These are phyloP conservation scores for Leucosporidium scottii DNA, from an alignment of 768 basidiomycete species.

Conservation along the genomic window DNA sequence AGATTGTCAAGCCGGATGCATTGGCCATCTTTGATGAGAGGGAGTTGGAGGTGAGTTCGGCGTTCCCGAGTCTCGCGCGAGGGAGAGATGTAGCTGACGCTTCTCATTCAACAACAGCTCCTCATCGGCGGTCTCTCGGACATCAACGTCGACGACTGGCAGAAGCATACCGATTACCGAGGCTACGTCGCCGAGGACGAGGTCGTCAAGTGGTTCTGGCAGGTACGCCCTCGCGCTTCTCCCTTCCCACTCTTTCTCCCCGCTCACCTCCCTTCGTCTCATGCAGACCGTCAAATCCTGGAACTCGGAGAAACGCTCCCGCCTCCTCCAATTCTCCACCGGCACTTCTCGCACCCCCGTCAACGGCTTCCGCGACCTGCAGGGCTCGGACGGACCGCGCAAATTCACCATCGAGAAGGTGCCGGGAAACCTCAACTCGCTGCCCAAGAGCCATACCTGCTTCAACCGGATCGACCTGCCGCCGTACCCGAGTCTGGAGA, in stretches of 20 bases:
- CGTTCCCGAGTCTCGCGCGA: too few species aligned
- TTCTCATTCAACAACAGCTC: slow-evolving; percentile 44
- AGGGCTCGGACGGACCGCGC: slow-evolving; percentile 92
- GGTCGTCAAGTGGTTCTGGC: slow-evolving; percentile 99
- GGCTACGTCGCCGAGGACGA: slow-evolving; percentile 84
- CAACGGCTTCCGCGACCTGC: slow-evolving; percentile 97
- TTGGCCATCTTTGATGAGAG: slow-evolving; percentile 97
- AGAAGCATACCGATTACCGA: slow-evolving; percentile 95
- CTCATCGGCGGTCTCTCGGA: slow-evolving; percentile 99
- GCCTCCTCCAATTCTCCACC: slow-evolving; percentile 54
- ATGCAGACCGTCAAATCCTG: slow-evolving; percentile 63
- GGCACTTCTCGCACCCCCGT: slow-evolving; percentile 65
- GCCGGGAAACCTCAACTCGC: slow-evolving; percentile 73
- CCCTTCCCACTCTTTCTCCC: background rate
- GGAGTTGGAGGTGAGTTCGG: slow-evolving; percentile 60
- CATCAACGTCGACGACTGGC: slow-evolving; percentile 89
- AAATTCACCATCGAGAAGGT: slow-evolving; percentile 97
- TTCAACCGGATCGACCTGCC: slow-evolving; percentile 96
- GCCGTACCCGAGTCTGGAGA: slow-evolving; percentile 60
- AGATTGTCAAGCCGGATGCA: slow-evolving; percentile 92
- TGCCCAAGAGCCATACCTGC: slow-evolving; percentile 96
- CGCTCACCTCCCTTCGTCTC: too few species aligned
- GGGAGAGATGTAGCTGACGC: background rate
- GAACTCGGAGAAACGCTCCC: slow-evolving; percentile 95
- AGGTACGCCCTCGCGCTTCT: slow-evolving; percentile 1